phyloP scores from a whole-genome alignment of 352 stramenopile genomes.

The Pythium guiyangense region DNA sequence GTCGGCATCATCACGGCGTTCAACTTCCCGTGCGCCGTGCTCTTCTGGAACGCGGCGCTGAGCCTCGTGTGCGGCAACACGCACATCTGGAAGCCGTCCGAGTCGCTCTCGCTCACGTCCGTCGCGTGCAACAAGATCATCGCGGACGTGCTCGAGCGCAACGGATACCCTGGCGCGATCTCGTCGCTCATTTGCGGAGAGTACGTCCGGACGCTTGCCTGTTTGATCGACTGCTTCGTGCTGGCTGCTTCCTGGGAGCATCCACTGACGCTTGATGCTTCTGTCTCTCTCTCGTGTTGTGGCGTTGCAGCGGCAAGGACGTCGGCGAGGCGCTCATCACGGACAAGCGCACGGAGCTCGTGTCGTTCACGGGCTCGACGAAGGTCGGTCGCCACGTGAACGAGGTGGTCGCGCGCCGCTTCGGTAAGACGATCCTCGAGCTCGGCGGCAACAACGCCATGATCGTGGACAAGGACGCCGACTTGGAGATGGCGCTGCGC shows the following conservation, averaged over 20 bases:
- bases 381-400: conserved; percentile 86
- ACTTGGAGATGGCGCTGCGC: conserved; percentile 88
- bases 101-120: conserved; percentile 86
- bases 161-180: conserved; percentile 79
- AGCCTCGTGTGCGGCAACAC: conserved; percentile 91
- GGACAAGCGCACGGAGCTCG: conserved; percentile 85
- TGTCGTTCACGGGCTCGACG: conserved; percentile 91
- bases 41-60: conserved; percentile 90
- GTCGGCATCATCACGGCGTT: conserved; percentile 93
- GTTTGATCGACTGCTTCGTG: not conserved
- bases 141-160: conserved; percentile 82
- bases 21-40: conserved; percentile 90
- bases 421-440: conserved; percentile 91
- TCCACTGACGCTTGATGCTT: not conserved
- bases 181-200: conserved; percentile 79
- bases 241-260: not conserved
- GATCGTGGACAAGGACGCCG: conserved; percentile 90
- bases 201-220: conserved; percentile 7
- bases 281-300: not conserved
- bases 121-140: conserved; percentile 92
- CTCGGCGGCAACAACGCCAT: conserved; percentile 93
- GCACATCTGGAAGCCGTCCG: conserved; percentile 90
- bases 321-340: conserved; percentile 84
- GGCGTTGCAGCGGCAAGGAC: conserved; percentile 41
- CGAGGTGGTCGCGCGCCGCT: conserved; percentile 81